Conservation (phyloP, 1,284 basidiomycete genomes). For the Leccinum angustisporum region DNA sequence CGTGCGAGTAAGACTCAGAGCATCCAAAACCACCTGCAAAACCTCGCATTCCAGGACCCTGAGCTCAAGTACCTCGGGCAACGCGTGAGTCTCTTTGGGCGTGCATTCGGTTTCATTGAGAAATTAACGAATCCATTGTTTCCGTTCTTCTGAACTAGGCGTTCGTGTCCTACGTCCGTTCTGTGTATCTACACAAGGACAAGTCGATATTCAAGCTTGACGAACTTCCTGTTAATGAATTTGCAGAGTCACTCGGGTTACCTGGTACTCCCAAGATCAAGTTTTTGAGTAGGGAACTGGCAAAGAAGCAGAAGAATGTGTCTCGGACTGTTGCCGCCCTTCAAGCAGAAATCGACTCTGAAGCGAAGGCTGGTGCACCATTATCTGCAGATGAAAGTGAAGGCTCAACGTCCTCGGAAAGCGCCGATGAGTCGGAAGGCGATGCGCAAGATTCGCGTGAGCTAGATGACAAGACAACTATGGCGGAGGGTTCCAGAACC, state of each 20-base stretch:
- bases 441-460: slow-evolving; percentile 3
- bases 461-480: neutral
- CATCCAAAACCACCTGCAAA: slow-evolving; percentile 89
- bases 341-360: slow-evolving; percentile 38
- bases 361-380: slow-evolving; percentile 22
- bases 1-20: slow-evolving; percentile 86
- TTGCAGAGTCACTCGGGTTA: slow-evolving; percentile 87
- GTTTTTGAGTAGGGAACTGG: slow-evolving; percentile 74
- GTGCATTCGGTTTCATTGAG: neutral
- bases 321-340: slow-evolving; percentile 44
- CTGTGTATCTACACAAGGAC: slow-evolving; percentile 91
- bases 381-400: slow-evolving; percentile 35
- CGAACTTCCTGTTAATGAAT: slow-evolving; percentile 81
- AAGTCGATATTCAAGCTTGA: slow-evolving; percentile 89
- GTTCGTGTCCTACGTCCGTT: slow-evolving; percentile 95
- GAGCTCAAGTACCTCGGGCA: slow-evolving; percentile 98
- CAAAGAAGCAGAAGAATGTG: slow-evolving; percentile 75
- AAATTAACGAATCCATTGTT: slow-evolving; percentile 8
- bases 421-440: slow-evolving; percentile 23
- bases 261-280: slow-evolving; percentile 97
- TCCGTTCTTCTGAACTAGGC: slow-evolving; percentile 52
- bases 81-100: slow-evolving; percentile 53
- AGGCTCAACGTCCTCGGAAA: slow-evolving; percentile 25
- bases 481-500: slow-evolving; percentile 16
- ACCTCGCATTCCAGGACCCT: slow-evolving; percentile 91